Evolutionary conservation across 2,329 filamentous ascomycete genomes (phyloP), one percentile per base, ranked within the genome.

Genomic region (Blastomyces percursus): DNA sequence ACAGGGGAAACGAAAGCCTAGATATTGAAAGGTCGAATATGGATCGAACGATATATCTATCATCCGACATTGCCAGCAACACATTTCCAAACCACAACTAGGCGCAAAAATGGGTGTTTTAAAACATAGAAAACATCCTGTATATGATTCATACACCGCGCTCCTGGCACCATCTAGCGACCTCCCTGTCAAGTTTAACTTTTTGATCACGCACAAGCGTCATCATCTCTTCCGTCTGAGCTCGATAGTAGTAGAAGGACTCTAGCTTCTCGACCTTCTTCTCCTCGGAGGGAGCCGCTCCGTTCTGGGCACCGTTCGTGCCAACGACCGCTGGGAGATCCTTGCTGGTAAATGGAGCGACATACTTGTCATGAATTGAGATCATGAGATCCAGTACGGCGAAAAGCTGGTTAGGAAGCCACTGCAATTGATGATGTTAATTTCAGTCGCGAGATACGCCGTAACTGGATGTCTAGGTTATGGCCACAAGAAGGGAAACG

Each of bases 321-420:
- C 27, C 57, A 19, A 59, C 19, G 12, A 30, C 12, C 27, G 60
- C 24, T n/a, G 61, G 48, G 16, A 55, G 52, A 14, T 67, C 68
- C 27, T 75, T 72, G 60, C 69, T 70, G 7, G 64, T n/a, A 8
- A 56, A 56, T 0, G 74, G 72, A 1, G 69, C 73, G 54, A 77
- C 70, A 40, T 75, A 70, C 0, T 67, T 70, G n/a, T 76, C 72
- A 42, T 79, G 78, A 38, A 78, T 74, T 1, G 71, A 69, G n/a
- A 79, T 67, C 78, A 79, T 79, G 63, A 79, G 68, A 44, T 79
- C 77, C 76, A 79, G 78, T n/a, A 80, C 78, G 1, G 76, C 77
- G 2, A 74, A 76, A 4, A 80, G 69, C 64, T 80, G 78, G 62
- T 80, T 80, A 0, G 78, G 78, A 50, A 80, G 71, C 78, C 78